Evolutionary conservation across 192 early-diverging fungal species (phyloP), one percentile per base, ranked within the genome.

Genomic region (Spizellomyces punctatus): DNA sequence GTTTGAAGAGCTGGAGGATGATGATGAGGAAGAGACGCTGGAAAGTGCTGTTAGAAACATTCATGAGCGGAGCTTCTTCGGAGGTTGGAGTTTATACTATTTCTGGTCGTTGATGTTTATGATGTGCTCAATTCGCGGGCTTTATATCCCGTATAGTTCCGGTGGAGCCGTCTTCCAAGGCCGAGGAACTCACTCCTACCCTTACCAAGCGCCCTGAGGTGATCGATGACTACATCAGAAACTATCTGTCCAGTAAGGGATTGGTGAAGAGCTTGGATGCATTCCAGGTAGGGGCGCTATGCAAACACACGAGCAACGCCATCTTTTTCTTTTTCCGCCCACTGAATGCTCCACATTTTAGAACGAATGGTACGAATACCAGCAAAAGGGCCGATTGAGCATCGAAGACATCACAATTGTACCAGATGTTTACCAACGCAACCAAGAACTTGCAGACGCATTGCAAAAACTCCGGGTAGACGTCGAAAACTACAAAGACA

Each of bases 341-440:
- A 54, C 17, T 1, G 17, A 1, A 55, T 21, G 36, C 49, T 49
- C 17, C 8, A 2, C 16, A 46, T 45, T 42, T 10, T 50, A 86
- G 83, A 85, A 88, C 59, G 86, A 88, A 58, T 88, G 86, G 86
- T 88, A 88, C 64, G 84, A 86, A 52, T 66, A 78, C 17, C 78
- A 78, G 36, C 82, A 86, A 50, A 72, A 77, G n/a, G 86, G 75
- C 7, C 67, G 68, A 19, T 72, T 88, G 16, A 69, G 67, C 36
- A 69, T 67, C 10, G 82, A 84, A 72, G 84, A 86, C 59, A 59
- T 74, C 45, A 62, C 67, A 6, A 45, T 83, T 27, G 86, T 88
- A 21, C 84, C 86, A 10, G 82, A 88, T 79, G 83, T 88, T 1
- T 88, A 86, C 69, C 63, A 78, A 19, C 75, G 81, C 50, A 84